Evolutionary conservation across 1,139 yeast species (phyloP).

Genomic region (Pichia sp.): DNA sequence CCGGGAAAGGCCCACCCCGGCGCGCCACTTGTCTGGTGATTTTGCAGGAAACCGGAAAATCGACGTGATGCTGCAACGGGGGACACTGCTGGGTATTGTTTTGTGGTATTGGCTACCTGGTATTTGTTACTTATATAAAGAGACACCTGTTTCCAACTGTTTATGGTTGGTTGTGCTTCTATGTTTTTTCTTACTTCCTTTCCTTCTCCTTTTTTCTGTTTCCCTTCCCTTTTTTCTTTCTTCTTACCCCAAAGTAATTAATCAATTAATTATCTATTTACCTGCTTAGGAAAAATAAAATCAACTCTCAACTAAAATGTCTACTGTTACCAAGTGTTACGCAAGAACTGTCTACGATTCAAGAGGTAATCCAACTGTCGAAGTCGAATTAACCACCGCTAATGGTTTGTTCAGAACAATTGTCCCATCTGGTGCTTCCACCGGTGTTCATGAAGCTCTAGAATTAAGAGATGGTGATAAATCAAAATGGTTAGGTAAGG

Average conservation of each 20-base stretch:
- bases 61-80: too few species aligned
- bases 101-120: too few species aligned
- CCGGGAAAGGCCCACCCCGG: neutral
- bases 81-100: too few species aligned
- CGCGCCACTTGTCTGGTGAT: neutral
- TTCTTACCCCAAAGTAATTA: neutral
- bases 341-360: conserved; percentile 96
- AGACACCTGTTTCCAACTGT: neutral
- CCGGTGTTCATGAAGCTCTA: conserved; percentile 91
- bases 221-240: neutral
- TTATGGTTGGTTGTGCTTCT: neutral
- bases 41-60: neutral
- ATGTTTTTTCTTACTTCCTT: neutral
- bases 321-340: conserved; percentile 49
- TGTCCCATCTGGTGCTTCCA: conserved; percentile 96
- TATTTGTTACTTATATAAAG: too few species aligned
- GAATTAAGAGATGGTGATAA: conserved; percentile 95
- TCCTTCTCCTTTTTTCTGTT: neutral
- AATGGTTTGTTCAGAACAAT: conserved; percentile 86
- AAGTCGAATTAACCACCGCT: conserved; percentile 83
- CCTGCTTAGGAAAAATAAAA: neutral
- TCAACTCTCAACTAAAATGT: conserved; percentile 13
- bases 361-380: conserved; percentile 97
- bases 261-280: neutral
- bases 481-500: conserved; percentile 92